Percentiles rank a stretch among this genome's conserved stretches.
phyloP scores from a whole-genome alignment of 306 rosid species.

The Cicer pinnatifidum region DNA sequence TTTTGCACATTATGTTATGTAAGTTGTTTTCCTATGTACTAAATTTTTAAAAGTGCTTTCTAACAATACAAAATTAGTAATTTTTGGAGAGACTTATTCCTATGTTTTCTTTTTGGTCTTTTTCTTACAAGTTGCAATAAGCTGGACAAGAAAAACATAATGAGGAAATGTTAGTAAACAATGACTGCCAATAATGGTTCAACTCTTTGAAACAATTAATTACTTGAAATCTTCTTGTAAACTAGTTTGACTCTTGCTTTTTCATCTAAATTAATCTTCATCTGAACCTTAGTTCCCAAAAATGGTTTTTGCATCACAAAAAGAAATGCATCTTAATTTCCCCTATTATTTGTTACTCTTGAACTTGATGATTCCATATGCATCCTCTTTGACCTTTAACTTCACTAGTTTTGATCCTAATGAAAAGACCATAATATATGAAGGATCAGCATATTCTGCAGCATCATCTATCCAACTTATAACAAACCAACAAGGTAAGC shows the following conservation, averaged over 20 bases:
- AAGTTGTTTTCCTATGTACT: too few species aligned
- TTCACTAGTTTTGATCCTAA: conserved; percentile 31
- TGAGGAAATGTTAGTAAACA: background rate
- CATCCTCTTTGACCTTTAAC: conserved; percentile 38
- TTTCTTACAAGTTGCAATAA: background rate
- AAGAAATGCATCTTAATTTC: background rate
- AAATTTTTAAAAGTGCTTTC: too few species aligned
- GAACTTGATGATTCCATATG: conserved; percentile 33
- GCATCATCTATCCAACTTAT: conserved; percentile 37
- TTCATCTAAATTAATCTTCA: conserved; percentile 3
- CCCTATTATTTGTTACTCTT: conserved; percentile 14
- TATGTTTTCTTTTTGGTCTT: background rate
- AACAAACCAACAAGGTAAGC: background rate
- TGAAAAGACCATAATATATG: background rate
- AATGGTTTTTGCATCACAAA: background rate
- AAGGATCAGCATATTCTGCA: background rate
- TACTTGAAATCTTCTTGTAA: background rate
- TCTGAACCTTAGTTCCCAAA: background rate
- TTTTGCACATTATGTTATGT: too few species aligned
- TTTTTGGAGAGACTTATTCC: background rate
- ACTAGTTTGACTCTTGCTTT: background rate
- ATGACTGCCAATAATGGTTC: background rate
- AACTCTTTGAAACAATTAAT: too few species aligned
- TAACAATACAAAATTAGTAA: too few species aligned
- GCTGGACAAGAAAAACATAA: background rate